These are phyloP conservation scores for Bruguiera parviflora DNA, from an alignment of 345 rosid genomes.

Conservation along the genomic window DNA sequence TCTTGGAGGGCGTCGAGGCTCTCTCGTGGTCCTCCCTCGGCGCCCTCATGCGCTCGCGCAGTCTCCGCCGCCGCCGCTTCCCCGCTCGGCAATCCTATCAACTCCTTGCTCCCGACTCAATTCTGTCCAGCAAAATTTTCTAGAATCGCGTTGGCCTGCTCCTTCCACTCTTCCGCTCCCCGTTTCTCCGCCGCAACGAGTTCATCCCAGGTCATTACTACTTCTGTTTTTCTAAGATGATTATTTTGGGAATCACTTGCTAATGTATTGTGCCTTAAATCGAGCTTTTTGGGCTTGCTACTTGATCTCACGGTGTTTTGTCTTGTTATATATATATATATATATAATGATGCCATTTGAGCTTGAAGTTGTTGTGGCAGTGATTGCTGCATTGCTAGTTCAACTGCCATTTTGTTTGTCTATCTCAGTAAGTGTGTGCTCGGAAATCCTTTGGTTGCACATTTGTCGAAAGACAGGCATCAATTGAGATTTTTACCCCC, in stretches of 20 bases:
- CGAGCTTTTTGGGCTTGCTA: no score
- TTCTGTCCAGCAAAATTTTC: background rate
- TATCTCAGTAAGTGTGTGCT: no score
- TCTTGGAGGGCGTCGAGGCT: slow-evolving; percentile 8
- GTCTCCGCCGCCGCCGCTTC: slow-evolving; percentile 15
- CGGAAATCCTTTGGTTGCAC: no score
- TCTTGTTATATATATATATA: no score
- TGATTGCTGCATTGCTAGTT: no score
- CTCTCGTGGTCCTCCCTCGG: background rate
- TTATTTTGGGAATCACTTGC: background rate
- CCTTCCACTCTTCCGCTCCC: slow-evolving; percentile 39
- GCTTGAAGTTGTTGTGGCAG: no score
- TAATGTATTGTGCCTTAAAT: no score
- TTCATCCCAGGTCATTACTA: slow-evolving; percentile 40
- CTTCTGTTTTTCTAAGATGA: background rate
- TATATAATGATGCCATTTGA: no score
- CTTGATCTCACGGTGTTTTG: no score
- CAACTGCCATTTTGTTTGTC: no score
- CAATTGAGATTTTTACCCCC: no score
- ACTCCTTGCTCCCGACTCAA: slow-evolving; percentile 4
- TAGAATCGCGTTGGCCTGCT: slow-evolving; percentile 12
- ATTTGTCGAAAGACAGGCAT: no score
- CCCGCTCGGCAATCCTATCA: background rate
- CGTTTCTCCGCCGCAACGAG: slow-evolving; percentile 35
- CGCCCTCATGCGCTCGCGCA: slow-evolving; percentile 25